These are phyloP conservation scores for Miscanthus lutarioriparius DNA, from an alignment of 176 grass and related monocot genomes.

Conservation along the genomic window DNA sequence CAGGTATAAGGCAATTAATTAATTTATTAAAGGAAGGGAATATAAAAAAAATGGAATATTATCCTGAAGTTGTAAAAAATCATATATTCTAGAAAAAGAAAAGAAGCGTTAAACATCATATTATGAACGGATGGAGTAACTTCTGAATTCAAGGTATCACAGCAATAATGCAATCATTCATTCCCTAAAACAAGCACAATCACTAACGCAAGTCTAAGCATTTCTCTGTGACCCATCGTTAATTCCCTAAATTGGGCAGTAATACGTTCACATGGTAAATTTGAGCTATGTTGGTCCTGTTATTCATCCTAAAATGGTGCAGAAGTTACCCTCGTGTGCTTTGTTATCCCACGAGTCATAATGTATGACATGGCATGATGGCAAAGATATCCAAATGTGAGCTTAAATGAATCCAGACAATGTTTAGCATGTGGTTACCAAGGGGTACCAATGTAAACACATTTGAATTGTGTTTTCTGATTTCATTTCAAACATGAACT, in stretches of 20 bases:
- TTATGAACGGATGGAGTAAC: not conserved
- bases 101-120: not conserved
- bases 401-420: not conserved
- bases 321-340: not conserved
- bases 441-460: not conserved
- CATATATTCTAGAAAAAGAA: not conserved
- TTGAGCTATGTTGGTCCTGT: not conserved
- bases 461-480: slow-evolving; percentile 4
- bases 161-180: not conserved
- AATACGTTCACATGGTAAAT: not conserved
- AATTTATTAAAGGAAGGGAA: not conserved
- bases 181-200: not conserved
- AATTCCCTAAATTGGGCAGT: not conserved
- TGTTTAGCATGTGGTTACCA: not conserved
- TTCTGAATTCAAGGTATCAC: slow-evolving; percentile 7
- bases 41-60: not conserved
- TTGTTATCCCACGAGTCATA: not conserved
- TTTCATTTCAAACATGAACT: slow-evolving; percentile 28
- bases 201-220: not conserved
- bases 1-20: not conserved
- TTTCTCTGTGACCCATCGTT: not conserved
- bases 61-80: not conserved
- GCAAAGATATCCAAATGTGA: slow-evolving; percentile 5
- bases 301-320: slow-evolving; percentile 21
- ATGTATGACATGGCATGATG: not conserved